These are phyloP conservation scores for Cicer yamashitae DNA, from an alignment of 306 rosid species.

Conservation along the genomic window DNA sequence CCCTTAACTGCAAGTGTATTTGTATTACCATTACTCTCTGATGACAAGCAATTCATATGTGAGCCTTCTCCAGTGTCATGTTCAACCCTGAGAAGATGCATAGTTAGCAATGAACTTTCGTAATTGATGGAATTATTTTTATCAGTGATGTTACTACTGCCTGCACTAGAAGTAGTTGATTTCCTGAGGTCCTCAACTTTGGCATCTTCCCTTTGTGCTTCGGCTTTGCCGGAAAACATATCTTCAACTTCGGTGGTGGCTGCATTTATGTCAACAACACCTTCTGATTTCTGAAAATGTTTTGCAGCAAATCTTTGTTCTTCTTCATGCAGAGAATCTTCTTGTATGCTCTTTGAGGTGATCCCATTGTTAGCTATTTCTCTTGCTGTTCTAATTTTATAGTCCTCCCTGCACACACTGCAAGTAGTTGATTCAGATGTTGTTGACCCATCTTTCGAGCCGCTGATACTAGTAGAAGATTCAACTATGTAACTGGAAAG, in stretches of 20 bases:
- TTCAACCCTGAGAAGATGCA: slow-evolving; percentile 36
- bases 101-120: slow-evolving; percentile 49
- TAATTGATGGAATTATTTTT: slow-evolving; percentile 53
- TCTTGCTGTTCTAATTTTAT: slow-evolving; percentile 42
- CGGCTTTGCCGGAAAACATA: slow-evolving; percentile 30
- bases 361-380: slow-evolving; percentile 51
- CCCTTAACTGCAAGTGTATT: slow-evolving; percentile 45
- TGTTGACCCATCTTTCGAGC: slow-evolving; percentile 64
- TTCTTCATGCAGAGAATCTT: slow-evolving; percentile 51
- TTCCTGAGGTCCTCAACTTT: slow-evolving; percentile 49
- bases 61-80: slow-evolving; percentile 46
- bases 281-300: slow-evolving; percentile 43
- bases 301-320: slow-evolving; percentile 49
- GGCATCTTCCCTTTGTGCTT: slow-evolving; percentile 45
- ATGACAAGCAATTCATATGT: slow-evolving; percentile 34
- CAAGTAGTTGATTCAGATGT: slow-evolving; percentile 66
- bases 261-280: slow-evolving; percentile 42
- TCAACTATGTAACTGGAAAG: slow-evolving; percentile 60
- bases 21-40: slow-evolving; percentile 34
- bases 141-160: slow-evolving; percentile 21
- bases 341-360: slow-evolving; percentile 50
- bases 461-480: slow-evolving; percentile 59
- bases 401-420: slow-evolving; percentile 65
- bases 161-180: slow-evolving; percentile 32
- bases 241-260: slow-evolving; percentile 48